Evolutionary conservation across 139 green algal species (phyloP).

Genomic region (Dunaliella primolecta): DNA sequence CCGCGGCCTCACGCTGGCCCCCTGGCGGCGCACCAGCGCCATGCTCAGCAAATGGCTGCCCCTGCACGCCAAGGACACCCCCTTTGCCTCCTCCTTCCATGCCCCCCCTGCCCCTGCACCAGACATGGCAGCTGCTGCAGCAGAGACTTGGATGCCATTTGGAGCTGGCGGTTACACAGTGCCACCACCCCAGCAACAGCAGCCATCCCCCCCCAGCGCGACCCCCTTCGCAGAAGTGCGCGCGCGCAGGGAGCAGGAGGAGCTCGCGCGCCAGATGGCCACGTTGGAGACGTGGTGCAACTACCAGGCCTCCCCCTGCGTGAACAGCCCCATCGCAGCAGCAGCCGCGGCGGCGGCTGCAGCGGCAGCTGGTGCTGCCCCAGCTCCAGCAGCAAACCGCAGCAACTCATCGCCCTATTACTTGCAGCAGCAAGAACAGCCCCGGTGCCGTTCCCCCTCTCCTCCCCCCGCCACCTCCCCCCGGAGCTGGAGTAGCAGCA

Average conservation of each 20-base stretch:
- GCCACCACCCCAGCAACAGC: background rate
- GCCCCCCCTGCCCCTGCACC: background rate
- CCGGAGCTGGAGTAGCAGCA: background rate
- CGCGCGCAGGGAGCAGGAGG: background rate
- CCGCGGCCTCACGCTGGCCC: constrained; percentile 27
- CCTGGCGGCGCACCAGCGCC: constrained; percentile 27
- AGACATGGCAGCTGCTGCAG: background rate
- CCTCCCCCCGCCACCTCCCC: background rate
- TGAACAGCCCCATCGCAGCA: background rate
- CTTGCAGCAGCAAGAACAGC: too few species aligned
- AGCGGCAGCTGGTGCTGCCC: background rate
- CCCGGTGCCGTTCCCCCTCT: background rate
- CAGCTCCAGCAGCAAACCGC: background rate
- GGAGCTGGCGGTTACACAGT: background rate
- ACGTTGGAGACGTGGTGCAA: background rate
- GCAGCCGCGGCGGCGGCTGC: background rate
- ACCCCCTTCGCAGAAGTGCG: background rate
- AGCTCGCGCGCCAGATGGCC: background rate
- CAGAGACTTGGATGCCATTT: background rate
- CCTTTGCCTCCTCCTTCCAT: background rate
- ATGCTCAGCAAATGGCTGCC: constrained; percentile 46
- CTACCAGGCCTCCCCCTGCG: background rate
- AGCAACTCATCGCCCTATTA: too few species aligned
- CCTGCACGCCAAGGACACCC: background rate
- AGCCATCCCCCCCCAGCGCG: background rate